A percentile compares a stretch with the other conserved stretches of the same genome.
Conservation (phyloP, 164 flowering plant genomes). For the Aristolochia fimbriata region DNA sequence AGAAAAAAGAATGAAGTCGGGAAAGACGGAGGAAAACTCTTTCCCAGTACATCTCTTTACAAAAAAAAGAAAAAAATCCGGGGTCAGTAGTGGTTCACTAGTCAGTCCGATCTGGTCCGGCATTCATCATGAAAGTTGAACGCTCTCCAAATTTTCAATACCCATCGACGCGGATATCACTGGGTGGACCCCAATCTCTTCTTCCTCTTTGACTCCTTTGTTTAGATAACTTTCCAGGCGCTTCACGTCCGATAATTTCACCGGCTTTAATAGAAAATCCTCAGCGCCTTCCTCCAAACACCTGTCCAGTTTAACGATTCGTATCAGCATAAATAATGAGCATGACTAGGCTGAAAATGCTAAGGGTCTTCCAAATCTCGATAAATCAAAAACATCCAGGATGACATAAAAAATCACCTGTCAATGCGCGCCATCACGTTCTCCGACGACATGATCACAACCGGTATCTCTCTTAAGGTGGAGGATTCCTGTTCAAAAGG, state of each 20-base stretch:
- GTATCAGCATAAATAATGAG: not conserved
- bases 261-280: conserved; percentile 76
- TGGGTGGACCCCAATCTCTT: not conserved
- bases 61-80: no score
- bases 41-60: no score
- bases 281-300: conserved; percentile 94
- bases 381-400: not conserved
- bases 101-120: no score
- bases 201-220: conserved; percentile 23
- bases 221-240: conserved; percentile 42
- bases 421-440: conserved; percentile 61
- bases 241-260: conserved; percentile 66
- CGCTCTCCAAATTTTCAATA: no score
- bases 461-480: conserved; percentile 58
- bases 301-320: conserved; percentile 15
- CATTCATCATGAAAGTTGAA: no score
- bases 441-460: conserved; percentile 79
- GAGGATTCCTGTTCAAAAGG: conserved; percentile 50
- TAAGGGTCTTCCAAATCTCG: not conserved
- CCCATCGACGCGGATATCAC: no score
- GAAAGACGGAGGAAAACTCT: no score
- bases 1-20: no score
- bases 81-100: no score
- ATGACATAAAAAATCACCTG: conserved; percentile 32
- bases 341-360: not conserved